Base-by-base conservation (phyloP, 768 basidiomycete species). In the Exidia glandulosa region DNA sequence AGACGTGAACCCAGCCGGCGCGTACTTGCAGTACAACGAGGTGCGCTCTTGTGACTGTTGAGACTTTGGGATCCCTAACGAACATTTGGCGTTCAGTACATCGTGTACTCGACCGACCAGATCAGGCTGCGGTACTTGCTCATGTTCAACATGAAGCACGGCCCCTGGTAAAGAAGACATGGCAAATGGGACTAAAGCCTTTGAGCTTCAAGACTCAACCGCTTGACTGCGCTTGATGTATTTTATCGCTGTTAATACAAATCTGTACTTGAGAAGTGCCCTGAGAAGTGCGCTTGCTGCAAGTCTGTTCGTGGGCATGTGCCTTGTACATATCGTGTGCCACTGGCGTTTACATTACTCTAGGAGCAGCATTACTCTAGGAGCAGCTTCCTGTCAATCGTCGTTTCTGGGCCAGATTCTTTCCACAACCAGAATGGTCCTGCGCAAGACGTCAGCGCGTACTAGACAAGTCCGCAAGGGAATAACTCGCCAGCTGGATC, bases 81-180 rank as follows among this genome's bases (percentile, higher is more conserved):
- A 33, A 19, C n/a, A 29, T 27, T 19, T 32, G 32, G 30, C 19
- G 41, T 41, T 50, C 62, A 85, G 81, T 84, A 84, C 63, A 85
- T 85, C 63, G 82, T 83, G 59, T 85, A 85, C 65, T 74, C 81
- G 61, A 60, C 76, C 3, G 70, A 80, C 6, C 83, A 84, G 66
- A 83, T 85, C 61, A 77, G 80, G 13, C 64, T 84, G 67, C 73
- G 77, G 37, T 63, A 67, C 56, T 54, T 63, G 34, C 61, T 63
- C 25, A 60, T 59, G 58, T 57, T 59, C 32, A 37, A 60, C 12
- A 60, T 60, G 59, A 19, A 45, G 41, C 23, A 45, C n/a, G n/a
- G n/a, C n/a, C n/a, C n/a, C n/a, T n/a, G n/a, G n/a, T n/a, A n/a
- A n/a, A n/a, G n/a, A n/a, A n/a, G n/a, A n/a, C n/a, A n/a, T n/a